These are phyloP conservation scores for Monilinia vaccinii-corymbosi DNA, from an alignment of 2,329 filamentous ascomycete species.

Conservation along the genomic window DNA sequence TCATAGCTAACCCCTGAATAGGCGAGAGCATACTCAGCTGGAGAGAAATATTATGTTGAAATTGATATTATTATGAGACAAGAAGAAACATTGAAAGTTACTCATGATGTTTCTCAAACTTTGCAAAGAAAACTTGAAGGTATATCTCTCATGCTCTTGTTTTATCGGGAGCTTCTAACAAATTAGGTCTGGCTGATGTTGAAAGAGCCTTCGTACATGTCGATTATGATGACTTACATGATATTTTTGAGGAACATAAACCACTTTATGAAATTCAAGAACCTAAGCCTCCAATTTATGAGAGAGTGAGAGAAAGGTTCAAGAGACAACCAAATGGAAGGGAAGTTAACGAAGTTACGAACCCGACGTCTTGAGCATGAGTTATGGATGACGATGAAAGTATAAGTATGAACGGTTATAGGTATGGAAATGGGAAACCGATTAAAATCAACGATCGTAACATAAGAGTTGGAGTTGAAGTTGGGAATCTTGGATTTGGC, in stretches of 20 bases:
- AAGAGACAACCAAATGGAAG: background rate
- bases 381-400: background rate
- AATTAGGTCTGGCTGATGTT: slow-evolving; percentile 60
- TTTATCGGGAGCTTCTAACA: background rate
- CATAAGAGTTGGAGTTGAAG: too few relatives aligned
- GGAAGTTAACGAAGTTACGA: background rate
- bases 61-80: slow-evolving; percentile 93
- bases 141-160: background rate
- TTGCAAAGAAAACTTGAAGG: slow-evolving; percentile 91
- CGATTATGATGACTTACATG: slow-evolving; percentile 61
- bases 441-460: background rate
- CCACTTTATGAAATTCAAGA: slow-evolving; percentile 9
- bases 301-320: slow-evolving; percentile 5
- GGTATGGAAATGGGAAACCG: background rate
- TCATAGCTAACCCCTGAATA: background rate
- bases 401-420: background rate
- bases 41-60: slow-evolving; percentile 71
- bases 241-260: slow-evolving; percentile 10
- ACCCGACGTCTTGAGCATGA: background rate
- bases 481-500: background rate
- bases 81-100: slow-evolving; percentile 59
- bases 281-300: slow-evolving; percentile 1
- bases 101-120: slow-evolving; percentile 89
- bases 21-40: slow-evolving; percentile 8
- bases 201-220: slow-evolving; percentile 95